Conservation (phyloP, 2,329 filamentous ascomycete species). For the Fusarium incarnatum region DNA sequence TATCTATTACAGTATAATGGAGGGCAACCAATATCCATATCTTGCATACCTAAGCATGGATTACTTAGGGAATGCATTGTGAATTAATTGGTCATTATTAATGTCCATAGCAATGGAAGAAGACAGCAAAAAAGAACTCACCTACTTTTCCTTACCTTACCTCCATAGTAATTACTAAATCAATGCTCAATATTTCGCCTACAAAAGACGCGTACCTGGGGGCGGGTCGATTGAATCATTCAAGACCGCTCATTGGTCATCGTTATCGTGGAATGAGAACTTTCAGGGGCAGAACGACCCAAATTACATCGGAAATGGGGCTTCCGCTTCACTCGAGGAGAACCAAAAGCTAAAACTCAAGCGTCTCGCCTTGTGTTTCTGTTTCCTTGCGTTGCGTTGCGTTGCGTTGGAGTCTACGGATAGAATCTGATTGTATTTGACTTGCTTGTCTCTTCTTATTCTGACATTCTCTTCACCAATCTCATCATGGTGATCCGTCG, state of each 20-base stretch:
- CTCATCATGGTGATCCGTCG: conserved; percentile 35
- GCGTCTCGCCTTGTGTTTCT: conserved; percentile 15
- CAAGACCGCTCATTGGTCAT: conserved; percentile 11
- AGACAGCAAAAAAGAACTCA: conserved; percentile 13
- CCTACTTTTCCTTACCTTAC: conserved; percentile 9
- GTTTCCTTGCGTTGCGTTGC: not conserved
- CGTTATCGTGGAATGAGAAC: conserved; percentile 5
- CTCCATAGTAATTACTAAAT: not conserved
- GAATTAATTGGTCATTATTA: not conserved
- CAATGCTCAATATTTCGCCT: conserved; percentile 26
- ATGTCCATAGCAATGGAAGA: not conserved
- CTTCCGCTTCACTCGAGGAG: conserved; percentile 14
- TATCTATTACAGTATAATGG: not conserved
- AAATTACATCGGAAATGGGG: conserved; percentile 29
- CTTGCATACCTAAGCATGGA: not conserved
- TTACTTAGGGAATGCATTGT: not conserved
- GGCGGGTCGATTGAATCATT: conserved; percentile 17
- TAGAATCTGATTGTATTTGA: not conserved
- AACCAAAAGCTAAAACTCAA: conserved; percentile 22
- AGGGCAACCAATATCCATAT: not conserved
- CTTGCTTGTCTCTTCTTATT: not conserved
- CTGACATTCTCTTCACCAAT: not conserved
- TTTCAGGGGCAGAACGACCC: conserved; percentile 34
- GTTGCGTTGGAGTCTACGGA: not conserved
- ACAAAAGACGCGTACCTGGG: conserved; percentile 27